Evolutionary conservation across 805 yeast genomes (phyloP), one percentile per base, ranked within the genome.

Genomic region (Lipomyces chichibuensis): DNA sequence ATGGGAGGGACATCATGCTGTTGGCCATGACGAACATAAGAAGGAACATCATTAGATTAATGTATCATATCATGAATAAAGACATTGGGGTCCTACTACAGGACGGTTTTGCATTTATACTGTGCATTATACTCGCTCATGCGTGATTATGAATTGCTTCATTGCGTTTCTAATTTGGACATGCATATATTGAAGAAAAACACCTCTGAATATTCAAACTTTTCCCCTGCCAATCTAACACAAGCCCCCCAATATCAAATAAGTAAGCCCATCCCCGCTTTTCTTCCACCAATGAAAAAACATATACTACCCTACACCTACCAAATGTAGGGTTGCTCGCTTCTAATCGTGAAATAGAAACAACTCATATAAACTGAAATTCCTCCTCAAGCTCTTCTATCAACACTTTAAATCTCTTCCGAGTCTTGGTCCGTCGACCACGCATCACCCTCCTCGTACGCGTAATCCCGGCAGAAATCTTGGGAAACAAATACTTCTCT

Each of bases 401-500:
- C 32, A 79, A 67, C 59, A 75, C 75, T 71, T 79, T 80, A 71
- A 77, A 80, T 60, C 76, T 73, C 72, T 79, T 80, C 46, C 76
- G 71, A 29, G 35, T 56, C 71, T 78, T 77, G 57, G 60, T 53
- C 37, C 72, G 64, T 3, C 72, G 71, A 13, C 74, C 72, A 14
- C 62, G 61, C 3, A 72, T 14, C 9, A 37, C 35, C 11, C 70
- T 46, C 32, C 67, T 33, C 27, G 57, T 35, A 25, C 64, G 60
- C 51, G 59, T 60, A 32, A 72, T 54, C 49, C 76, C 29, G 43
- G 69, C 74, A 0, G 87, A 83, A 23, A 86, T 27, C 46, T 69
- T 71, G n/a, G 72, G 73, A 68, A 85, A 86, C 52, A 85, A 68
- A 59, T 65, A 77, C 60, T 77, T 79, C 63, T 87, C 84, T 2